phyloP scores from a whole-genome alignment of 1,139 yeast species.

The Citeromyces hawaiiensis region DNA sequence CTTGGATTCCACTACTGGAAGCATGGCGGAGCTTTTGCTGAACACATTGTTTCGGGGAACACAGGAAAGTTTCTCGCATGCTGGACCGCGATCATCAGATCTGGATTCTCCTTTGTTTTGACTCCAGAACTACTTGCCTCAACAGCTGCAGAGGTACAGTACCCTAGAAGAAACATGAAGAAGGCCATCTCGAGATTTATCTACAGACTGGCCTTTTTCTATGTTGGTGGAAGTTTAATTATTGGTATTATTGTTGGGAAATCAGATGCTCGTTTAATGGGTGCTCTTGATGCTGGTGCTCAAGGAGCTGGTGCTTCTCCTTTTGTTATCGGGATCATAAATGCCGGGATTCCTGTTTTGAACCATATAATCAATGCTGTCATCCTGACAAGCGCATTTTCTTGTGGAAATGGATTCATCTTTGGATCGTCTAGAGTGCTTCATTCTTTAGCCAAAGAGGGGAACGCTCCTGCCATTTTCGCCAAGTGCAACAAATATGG shows the following conservation, averaged over 20 bases:
- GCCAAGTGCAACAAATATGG: conserved; percentile 44
- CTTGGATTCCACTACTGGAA: conserved; percentile 47
- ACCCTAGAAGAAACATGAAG: conserved; percentile 31
- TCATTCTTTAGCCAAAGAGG: conserved; percentile 41
- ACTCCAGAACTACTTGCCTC: conserved; percentile 37
- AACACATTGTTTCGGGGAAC: conserved; percentile 30
- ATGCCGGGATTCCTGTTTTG: conserved; percentile 18
- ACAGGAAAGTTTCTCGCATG: conserved; percentile 37
- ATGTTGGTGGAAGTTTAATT: conserved; percentile 28
- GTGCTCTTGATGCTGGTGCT: conserved; percentile 15
- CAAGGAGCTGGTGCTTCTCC: conserved; percentile 31
- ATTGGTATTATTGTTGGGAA: conserved; percentile 31
- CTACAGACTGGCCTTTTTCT: conserved; percentile 31
- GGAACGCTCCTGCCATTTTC: conserved; percentile 47
- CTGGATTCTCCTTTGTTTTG: conserved; percentile 70
- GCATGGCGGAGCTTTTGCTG: conserved; percentile 39
- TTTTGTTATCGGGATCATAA: conserved; percentile 34
- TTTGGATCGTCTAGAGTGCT: conserved; percentile 24
- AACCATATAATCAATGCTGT: conserved; percentile 26
- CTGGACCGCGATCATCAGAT: conserved; percentile 53
- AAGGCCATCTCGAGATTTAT: conserved; percentile 33
- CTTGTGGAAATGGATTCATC: conserved; percentile 25
- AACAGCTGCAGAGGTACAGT: conserved; percentile 31
- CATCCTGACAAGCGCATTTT: conserved; percentile 26
- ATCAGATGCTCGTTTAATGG: conserved; percentile 20